phyloP scores from a whole-genome alignment of 306 rosid species.

The Casuarina glauca region DNA sequence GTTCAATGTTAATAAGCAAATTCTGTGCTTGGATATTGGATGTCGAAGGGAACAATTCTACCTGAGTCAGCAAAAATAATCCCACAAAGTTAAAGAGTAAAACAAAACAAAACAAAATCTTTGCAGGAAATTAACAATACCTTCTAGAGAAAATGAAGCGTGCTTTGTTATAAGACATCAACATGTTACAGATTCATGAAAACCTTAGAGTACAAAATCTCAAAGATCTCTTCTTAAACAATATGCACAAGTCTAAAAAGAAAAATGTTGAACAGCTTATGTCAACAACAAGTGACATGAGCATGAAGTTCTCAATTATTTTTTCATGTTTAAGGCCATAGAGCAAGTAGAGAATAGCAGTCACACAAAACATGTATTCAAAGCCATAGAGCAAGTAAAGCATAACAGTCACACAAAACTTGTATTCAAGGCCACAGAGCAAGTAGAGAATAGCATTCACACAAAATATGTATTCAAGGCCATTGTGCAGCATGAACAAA shows the following conservation, averaged over 20 bases:
- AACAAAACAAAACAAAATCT: background rate
- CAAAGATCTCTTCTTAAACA: background rate
- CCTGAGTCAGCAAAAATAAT: slow-evolving; percentile 36
- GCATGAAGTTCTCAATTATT: background rate
- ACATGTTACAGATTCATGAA: background rate
- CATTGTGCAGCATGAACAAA: background rate
- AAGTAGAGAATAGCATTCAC: background rate
- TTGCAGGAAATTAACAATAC: background rate
- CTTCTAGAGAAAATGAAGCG: background rate
- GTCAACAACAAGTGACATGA: background rate
- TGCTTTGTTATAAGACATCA: background rate
- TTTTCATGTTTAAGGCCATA: background rate
- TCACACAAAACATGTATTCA: background rate
- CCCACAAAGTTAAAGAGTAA: slow-evolving; percentile 20
- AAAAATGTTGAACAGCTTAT: background rate
- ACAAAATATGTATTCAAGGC: background rate
- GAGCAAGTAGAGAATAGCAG: background rate
- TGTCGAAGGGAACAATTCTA: slow-evolving; percentile 17
- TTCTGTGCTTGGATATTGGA: slow-evolving; percentile 20
- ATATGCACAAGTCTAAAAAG: background rate
- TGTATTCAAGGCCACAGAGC: background rate
- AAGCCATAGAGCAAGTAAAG: background rate
- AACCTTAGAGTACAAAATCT: background rate
- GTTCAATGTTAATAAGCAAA: slow-evolving; percentile 25
- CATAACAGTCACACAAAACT: background rate